Evolutionary conservation across 345 rosid genomes (phyloP).

Genomic region (Ailanthus altissimus): DNA sequence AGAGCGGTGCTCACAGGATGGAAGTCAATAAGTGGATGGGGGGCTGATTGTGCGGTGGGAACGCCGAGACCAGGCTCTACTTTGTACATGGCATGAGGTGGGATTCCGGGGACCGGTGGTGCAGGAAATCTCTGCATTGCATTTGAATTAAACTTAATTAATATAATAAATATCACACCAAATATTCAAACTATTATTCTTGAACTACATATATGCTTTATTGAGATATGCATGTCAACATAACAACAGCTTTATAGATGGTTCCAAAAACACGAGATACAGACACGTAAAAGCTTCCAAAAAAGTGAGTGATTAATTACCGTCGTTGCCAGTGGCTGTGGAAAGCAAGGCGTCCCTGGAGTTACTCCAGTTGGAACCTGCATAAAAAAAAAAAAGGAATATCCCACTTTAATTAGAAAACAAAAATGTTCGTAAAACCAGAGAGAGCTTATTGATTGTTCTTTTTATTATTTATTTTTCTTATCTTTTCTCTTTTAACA

Average conservation of each 20-base stretch:
- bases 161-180: too few relatives aligned
- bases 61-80: slow-evolving; percentile 47
- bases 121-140: slow-evolving; percentile 47
- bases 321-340: slow-evolving; percentile 51
- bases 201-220: not conserved
- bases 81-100: slow-evolving; percentile 47
- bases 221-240: not conserved
- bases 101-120: slow-evolving; percentile 59
- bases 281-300: slow-evolving; percentile 31
- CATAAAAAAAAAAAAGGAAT: slow-evolving; percentile 2
- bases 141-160: not conserved
- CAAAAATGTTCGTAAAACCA: not conserved
- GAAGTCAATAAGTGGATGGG: slow-evolving; percentile 49
- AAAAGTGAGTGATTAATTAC: slow-evolving; percentile 37
- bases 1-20: slow-evolving; percentile 57
- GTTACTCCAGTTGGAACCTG: slow-evolving; percentile 55
- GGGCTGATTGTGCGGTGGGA: slow-evolving; percentile 39
- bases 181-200: not conserved
- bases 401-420: not conserved
- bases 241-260: not conserved
- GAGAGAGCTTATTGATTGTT: not conserved
- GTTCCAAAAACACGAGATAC: slow-evolving; percentile 21
- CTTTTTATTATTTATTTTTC: not conserved
- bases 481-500: not conserved
- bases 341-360: slow-evolving; percentile 59